Evolutionary conservation across 306 rosid species (phyloP), one percentile per base, ranked within the genome.

Genomic region (Urtica urens): DNA sequence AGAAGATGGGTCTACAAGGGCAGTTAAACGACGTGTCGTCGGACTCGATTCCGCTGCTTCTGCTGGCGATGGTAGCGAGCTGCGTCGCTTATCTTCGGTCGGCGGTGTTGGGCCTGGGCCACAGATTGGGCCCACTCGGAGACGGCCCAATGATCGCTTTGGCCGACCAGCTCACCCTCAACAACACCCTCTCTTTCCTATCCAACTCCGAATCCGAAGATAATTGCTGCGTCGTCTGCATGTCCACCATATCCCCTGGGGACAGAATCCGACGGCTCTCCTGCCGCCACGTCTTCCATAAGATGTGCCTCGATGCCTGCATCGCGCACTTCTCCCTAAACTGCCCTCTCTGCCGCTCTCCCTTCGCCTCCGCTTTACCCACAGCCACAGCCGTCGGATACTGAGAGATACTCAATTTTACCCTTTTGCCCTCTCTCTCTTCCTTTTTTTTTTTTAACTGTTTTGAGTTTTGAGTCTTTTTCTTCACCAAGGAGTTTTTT

Each of bases 251-350:
- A 11, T 19, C 35, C 38, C 73, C 74, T 2, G 95, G 93, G 0
- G 87, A 90, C 34, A 80, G 57, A 24, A 87, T 90, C 25, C 83
- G 95, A 2, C 58, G 53, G 71, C 90, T 90, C 0, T 57, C 75
- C 1, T 90, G 97, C 72, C 76, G 71, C 38, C 97, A 90, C 62
- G 74, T 79, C 0, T 90, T 84, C 66, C 97, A 90, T 66, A 74
- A 70, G 56, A 62, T 62, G 14, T 90, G 97, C 67, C 74, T 90
- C 52, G 86, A 90, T 20, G 86, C 76, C 0, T 90, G 97, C 87
- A 86, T 90, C 15, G 72, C 62, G 30, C 82, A 75, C 29, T 67
- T 65, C 62, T 83, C 81, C 53, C 81, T 90, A 62, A 90, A 57
- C 56, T 90, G 97, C 54, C 97, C 97, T 2, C 57, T 81, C 29